These are phyloP conservation scores for Trichoderma guizhouense DNA, from an alignment of 2,329 filamentous ascomycete species.

Conservation along the genomic window DNA sequence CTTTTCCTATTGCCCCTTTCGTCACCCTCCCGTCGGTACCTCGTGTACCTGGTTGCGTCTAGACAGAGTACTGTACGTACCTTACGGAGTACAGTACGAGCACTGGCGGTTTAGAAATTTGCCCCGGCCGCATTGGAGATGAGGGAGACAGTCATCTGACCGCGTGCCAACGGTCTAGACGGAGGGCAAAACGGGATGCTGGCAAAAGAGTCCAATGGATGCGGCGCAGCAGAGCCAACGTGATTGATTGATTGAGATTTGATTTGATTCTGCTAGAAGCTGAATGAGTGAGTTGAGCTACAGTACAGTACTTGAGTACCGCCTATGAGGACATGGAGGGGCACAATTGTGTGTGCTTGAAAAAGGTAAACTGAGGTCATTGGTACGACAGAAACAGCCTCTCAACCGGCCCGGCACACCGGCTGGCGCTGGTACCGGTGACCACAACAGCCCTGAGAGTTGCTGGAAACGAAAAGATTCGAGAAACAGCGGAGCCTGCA, in stretches of 20 bases:
- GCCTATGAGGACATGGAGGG: neutral
- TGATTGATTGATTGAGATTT: neutral
- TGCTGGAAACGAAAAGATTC: neutral
- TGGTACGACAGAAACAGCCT: neutral
- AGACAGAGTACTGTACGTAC: neutral
- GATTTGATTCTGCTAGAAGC: neutral
- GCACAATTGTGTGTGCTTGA: neutral
- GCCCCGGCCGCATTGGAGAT: constrained; percentile 9
- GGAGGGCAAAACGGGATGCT: no score
- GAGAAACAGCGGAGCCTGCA: constrained; percentile 6
- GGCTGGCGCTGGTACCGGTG: constrained; percentile 5
- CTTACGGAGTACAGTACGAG: neutral
- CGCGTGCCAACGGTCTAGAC: constrained; percentile 10
- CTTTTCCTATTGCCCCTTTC: constrained; percentile 12
- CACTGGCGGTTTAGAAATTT: neutral
- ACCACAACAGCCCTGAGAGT: neutral
- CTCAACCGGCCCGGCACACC: constrained; percentile 6
- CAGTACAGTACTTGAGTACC: neutral
- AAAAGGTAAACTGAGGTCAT: neutral
- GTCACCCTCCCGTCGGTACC: neutral
- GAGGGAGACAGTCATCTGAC: constrained; percentile 14
- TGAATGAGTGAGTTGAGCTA: neutral
- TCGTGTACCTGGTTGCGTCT: neutral
- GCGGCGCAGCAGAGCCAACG: constrained; percentile 13
- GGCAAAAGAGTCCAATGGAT: neutral